These are phyloP conservation scores for Cyamopsis tetragonoloba DNA, from an alignment of 306 rosid genomes.

Conservation along the genomic window DNA sequence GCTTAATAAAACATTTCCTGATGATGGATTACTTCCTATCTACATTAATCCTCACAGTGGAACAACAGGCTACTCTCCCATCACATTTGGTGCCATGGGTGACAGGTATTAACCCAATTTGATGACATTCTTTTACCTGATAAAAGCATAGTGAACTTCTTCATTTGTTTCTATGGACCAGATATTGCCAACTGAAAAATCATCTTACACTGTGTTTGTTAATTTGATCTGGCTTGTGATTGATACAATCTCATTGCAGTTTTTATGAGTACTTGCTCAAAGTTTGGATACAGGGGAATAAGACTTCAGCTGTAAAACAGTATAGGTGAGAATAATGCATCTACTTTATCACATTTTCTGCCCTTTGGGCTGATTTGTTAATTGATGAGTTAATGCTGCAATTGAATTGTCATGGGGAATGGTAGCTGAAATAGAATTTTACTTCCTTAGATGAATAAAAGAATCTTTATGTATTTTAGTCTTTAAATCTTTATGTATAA, in stretches of 20 bases:
- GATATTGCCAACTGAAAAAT: constrained; percentile 1
- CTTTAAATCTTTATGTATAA: not conserved
- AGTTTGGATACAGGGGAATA: constrained; percentile 95
- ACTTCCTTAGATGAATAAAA: constrained; percentile 7
- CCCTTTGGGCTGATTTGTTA: constrained; percentile 2
- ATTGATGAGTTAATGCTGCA: constrained; percentile 15
- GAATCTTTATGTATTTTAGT: not conserved
- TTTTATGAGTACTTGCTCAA: constrained; percentile 97
- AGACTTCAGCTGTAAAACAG: constrained; percentile 69
- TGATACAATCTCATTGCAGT: constrained; percentile 52
- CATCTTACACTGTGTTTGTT: constrained; percentile 7
- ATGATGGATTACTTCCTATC: constrained; percentile 93
- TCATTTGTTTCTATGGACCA: constrained; percentile 10
- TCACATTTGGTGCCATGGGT: constrained; percentile 99
- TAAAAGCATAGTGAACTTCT: not conserved
- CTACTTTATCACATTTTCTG: not conserved
- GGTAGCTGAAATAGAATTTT: constrained; percentile 11
- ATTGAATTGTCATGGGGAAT: constrained; percentile 7
- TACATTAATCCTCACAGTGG: constrained; percentile 76
- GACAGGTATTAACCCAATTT: constrained; percentile 65
- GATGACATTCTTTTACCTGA: constrained; percentile 9
- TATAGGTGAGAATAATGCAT: constrained; percentile 62
- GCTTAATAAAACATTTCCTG: constrained; percentile 79
- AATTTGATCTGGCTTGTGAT: constrained; percentile 22
- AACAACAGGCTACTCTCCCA: constrained; percentile 50